Conservation (phyloP, 305 asterid genomes). For the Salvia sclarea region DNA sequence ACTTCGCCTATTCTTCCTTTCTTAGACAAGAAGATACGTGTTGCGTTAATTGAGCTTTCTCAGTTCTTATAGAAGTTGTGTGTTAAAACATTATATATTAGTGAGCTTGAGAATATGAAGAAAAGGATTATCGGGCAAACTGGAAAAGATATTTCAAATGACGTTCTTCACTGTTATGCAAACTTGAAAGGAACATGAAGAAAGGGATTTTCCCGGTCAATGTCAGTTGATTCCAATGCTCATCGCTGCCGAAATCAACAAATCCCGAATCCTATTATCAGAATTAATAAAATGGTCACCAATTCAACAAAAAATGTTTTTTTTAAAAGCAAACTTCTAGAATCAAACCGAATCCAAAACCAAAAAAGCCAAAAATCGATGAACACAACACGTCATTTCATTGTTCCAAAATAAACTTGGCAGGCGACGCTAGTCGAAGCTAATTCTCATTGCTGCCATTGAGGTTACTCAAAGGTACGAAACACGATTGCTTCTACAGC, state of each 20-base stretch:
- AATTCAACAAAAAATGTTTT: no score
- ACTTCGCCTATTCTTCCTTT: neutral
- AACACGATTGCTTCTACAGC: conserved; percentile 50
- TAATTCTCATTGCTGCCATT: conserved; percentile 29
- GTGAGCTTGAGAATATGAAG: neutral
- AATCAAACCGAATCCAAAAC: neutral
- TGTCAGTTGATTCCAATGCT: neutral
- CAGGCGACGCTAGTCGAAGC: conserved; percentile 53
- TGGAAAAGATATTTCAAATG: neutral
- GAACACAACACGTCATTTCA: neutral
- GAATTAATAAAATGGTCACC: neutral
- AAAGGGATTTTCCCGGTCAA: no score
- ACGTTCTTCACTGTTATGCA: neutral
- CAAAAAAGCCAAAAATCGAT: neutral
- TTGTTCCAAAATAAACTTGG: conserved; percentile 36
- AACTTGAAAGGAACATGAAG: neutral
- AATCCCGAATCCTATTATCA: conserved; percentile 16
- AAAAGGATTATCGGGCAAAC: neutral
- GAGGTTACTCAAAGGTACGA: conserved; percentile 37
- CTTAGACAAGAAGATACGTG: neutral
- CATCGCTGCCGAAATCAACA: conserved; percentile 48
- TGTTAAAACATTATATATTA: neutral
- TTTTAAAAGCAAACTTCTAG: neutral
- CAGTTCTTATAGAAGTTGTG: neutral
- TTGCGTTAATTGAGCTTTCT: neutral